phyloP scores from a whole-genome alignment of 331 rosid genomes.

The Malus hybrid region DNA sequence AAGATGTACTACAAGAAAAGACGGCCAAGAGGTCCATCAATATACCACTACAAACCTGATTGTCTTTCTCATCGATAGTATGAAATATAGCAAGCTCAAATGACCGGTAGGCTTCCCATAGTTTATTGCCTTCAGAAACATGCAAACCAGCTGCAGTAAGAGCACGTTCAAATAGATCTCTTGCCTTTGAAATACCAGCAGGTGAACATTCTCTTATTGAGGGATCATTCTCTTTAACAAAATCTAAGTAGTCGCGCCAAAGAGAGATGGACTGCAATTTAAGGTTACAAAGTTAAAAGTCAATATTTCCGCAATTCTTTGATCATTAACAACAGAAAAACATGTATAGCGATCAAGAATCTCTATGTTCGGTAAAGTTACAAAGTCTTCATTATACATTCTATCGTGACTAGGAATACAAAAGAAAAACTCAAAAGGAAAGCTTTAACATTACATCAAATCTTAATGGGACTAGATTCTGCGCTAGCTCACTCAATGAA shows the following conservation, averaged over 20 bases:
- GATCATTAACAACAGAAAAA: constrained; percentile 6
- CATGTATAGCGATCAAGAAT: too few relatives aligned
- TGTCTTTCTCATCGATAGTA: constrained; percentile 44
- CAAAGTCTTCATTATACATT: neutral
- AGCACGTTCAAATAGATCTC: constrained; percentile 76
- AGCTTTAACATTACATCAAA: neutral
- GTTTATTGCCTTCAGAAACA: constrained; percentile 55
- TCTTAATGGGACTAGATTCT: neutral
- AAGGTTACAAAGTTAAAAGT: constrained; percentile 15
- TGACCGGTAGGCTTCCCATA: constrained; percentile 79
- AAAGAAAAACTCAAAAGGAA: neutral
- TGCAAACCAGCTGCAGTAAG: constrained; percentile 89
- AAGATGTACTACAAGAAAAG: neutral
- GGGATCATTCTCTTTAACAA: constrained; percentile 57
- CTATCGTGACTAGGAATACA: neutral
- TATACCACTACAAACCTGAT: constrained; percentile 39
- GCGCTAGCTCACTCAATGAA: neutral
- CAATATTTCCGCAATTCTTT: neutral
- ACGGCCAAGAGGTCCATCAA: neutral
- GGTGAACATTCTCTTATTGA: constrained; percentile 39
- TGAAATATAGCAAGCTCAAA: constrained; percentile 60
- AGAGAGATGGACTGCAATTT: constrained; percentile 69
- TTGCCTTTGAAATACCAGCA: constrained; percentile 57
- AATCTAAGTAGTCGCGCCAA: constrained; percentile 67
- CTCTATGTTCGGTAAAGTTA: neutral